Evolutionary conservation across 2,329 filamentous ascomycete species (phyloP).

Genomic region (Pestalotiopsis sp.): DNA sequence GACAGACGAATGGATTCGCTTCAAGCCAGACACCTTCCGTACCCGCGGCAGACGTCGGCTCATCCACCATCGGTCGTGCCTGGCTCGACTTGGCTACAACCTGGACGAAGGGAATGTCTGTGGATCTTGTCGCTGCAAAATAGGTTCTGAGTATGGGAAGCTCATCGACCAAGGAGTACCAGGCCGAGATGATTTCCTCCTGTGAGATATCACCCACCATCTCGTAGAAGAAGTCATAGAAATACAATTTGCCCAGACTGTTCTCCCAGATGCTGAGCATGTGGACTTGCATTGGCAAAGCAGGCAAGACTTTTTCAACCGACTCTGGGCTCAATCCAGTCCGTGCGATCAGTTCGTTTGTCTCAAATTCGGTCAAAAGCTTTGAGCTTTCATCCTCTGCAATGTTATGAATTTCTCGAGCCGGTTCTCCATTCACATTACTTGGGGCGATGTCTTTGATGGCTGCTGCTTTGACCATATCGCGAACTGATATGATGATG

Average conservation of each 20-base stretch:
- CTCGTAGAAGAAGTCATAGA: conserved; percentile 69
- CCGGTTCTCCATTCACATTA: not conserved
- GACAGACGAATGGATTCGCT: conserved; percentile 26
- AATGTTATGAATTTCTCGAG: not conserved
- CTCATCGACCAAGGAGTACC: conserved; percentile 58
- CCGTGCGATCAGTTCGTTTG: conserved; percentile 37
- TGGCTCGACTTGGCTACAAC: conserved; percentile 41
- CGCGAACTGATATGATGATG: conserved; percentile 68
- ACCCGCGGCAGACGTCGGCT: conserved; percentile 14
- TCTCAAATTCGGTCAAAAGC: conserved; percentile 40
- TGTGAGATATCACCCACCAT: conserved; percentile 43
- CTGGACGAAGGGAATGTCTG: conserved; percentile 63
- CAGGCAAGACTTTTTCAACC: conserved; percentile 65
- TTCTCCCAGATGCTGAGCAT: conserved; percentile 80
- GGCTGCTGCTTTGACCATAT: conserved; percentile 69
- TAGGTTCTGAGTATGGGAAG: conserved; percentile 70
- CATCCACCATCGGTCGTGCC: not conserved
- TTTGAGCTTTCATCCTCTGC: not conserved
- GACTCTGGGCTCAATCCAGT: conserved; percentile 44
- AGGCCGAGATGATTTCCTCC: conserved; percentile 56
- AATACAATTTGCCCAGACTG: conserved; percentile 69
- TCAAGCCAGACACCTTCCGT: conserved; percentile 26
- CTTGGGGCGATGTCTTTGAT: conserved; percentile 63
- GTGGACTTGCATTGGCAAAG: conserved; percentile 77
- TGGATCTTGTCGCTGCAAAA: conserved; percentile 57